Evolutionary conservation across 306 rosid species (phyloP).

Genomic region (Clitoria ternatea): DNA sequence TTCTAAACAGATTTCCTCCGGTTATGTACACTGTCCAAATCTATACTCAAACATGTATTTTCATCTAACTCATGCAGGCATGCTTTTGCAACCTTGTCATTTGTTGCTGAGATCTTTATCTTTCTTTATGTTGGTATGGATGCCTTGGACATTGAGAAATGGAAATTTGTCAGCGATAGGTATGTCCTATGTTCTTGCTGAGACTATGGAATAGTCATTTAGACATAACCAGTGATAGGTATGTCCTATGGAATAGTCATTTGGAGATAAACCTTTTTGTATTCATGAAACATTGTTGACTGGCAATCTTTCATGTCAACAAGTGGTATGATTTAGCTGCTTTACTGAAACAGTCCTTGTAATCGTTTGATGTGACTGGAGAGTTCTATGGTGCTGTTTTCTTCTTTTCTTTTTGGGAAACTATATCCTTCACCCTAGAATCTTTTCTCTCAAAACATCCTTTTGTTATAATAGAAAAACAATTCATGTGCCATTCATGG

Average conservation of each 20-base stretch:
- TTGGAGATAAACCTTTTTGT: neutral
- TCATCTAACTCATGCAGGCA: constrained; percentile 53
- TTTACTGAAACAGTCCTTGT: neutral
- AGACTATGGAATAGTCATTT: neutral
- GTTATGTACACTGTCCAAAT: constrained; percentile 18
- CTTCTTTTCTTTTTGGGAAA: neutral
- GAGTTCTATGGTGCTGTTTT: neutral
- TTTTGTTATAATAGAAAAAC: neutral
- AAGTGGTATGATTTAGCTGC: constrained; percentile 3
- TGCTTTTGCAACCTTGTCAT: constrained; percentile 91
- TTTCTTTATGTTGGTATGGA: constrained; percentile 98
- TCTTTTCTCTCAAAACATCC: neutral
- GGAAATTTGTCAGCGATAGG: constrained; percentile 95
- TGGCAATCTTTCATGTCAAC: neutral
- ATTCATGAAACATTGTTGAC: neutral
- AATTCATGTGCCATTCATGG: neutral
- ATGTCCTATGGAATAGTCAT: constrained; percentile 18
- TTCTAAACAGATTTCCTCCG: constrained; percentile 14
- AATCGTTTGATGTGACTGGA: neutral
- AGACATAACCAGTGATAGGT: constrained; percentile 70
- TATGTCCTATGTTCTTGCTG: constrained; percentile 23
- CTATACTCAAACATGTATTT: constrained; percentile 11
- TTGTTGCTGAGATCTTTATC: constrained; percentile 85
- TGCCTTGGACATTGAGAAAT: constrained; percentile 96
- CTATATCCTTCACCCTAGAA: neutral